Base-by-base conservation (phyloP, 352 stramenopile genomes). In the Thraustotheca clavata region DNA sequence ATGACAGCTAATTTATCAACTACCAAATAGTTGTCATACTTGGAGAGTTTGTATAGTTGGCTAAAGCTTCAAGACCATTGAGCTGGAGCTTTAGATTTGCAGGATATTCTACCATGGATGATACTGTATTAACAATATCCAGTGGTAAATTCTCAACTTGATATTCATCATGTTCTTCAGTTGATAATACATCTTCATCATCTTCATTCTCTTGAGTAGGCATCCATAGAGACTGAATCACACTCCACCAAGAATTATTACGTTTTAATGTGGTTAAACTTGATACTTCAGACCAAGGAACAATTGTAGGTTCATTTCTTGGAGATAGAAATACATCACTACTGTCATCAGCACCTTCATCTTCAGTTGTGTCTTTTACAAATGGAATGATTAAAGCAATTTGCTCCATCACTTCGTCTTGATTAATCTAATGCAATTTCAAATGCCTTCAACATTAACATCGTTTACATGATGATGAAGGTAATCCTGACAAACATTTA, bases 1-100 rank as follows among this genome's bases (percentile, higher is more conserved):
- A 20, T 43, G 16, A 20, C 38, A 18, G 16, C 16, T 43, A 20
- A 43, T 16, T 20, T 20, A 7, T 34, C 49, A 32, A 12, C 49
- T 35, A 16, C 4, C 38, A 1, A 40, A 20, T 39, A 34, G 29
- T 39, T 31, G 41, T 40, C 31, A 47, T 43, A 26, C 39, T 33
- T 24, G 35, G 12, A 32, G 14, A 8, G 6, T 55, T 22, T 29
- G 27, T 20, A 22, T 40, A 54, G 6, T 55, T 14, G 11, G 33
- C 57, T 16, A 65, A 16, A 26, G 36, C n/a, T n/a, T 27, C 11
- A 8, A 65, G 22, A 0, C 36, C 57, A 11, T 36, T 24, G 14
- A 65, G 47, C 57, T 65, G 57, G 20, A 65, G 57, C 39, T 65
- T 65, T 14, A 54, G 18, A 24, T 65, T 65, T 40, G 57, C 32